phyloP scores from a whole-genome alignment of 768 basidiomycete species.

The Boletus bicolor region DNA sequence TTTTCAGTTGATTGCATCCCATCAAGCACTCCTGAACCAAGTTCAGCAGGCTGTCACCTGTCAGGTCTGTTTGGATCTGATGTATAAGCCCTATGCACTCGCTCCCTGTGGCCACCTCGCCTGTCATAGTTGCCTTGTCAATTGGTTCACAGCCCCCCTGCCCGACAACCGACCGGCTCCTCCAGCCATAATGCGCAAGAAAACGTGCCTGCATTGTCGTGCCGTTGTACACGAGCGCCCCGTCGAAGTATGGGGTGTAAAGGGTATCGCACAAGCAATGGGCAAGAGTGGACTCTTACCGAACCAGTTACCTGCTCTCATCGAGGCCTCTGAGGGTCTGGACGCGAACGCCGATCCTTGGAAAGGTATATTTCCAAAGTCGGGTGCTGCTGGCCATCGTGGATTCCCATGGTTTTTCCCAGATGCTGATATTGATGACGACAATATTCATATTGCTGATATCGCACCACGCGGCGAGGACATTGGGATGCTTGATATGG shows the following conservation, averaged over 20 bases:
- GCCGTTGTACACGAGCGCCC: conserved; percentile 44
- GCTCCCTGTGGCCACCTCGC: conserved; percentile 74
- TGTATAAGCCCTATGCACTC: conserved; percentile 71
- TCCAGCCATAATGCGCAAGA: conserved; percentile 35
- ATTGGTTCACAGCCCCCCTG: conserved; percentile 64
- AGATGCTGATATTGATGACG: conserved; percentile 17
- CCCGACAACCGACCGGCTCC: conserved; percentile 23
- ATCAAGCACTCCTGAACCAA: conserved; percentile 51
- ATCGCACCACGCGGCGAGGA: conserved; percentile 31
- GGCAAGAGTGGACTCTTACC: conserved; percentile 51
- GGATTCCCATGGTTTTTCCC: conserved; percentile 26
- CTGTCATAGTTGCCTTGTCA: conserved; percentile 68
- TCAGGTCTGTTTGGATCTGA: conserved; percentile 74
- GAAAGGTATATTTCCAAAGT: conserved; percentile 55
- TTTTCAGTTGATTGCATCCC: conserved; percentile 46
- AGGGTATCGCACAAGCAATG: conserved; percentile 43
- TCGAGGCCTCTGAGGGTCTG: conserved; percentile 25
- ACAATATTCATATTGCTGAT: conserved; percentile 15
- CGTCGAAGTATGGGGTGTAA: conserved; percentile 46
- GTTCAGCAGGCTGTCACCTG: conserved; percentile 67
- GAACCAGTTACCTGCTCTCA: conserved; percentile 23
- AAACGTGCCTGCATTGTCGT: conserved; percentile 46
- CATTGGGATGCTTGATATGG: conserved; percentile 65
- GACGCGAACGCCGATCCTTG: conserved; percentile 52
- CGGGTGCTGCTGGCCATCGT: not conserved